These are phyloP conservation scores for Schizosaccharomyces versatilis DNA, from an alignment of 1,139 yeast species.

Conservation along the genomic window DNA sequence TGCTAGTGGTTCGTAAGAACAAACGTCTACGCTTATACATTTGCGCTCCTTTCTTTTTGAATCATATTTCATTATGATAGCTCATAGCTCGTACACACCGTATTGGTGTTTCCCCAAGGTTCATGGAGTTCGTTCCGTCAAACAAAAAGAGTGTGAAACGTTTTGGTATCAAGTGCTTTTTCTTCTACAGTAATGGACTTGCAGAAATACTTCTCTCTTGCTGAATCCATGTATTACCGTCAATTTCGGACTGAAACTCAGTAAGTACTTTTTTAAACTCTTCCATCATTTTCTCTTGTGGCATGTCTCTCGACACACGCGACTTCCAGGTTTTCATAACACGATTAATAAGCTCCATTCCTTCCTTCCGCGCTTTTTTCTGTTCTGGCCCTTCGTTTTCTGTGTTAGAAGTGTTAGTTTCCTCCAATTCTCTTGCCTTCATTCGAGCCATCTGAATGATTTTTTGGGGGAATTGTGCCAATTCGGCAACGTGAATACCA, in stretches of 20 bases:
- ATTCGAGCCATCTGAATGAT: conserved; percentile 87
- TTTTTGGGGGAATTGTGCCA: conserved; percentile 74
- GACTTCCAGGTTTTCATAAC: conserved; percentile 40
- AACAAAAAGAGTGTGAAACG: no score
- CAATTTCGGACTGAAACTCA: conserved; percentile 1
- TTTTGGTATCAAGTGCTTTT: no score
- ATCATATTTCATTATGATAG: no score
- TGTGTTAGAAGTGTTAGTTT: conserved; percentile 24
- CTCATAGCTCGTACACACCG: no score
- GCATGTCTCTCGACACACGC: conserved; percentile 25
- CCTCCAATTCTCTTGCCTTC: conserved; percentile 72
- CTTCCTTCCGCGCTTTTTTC: conserved; percentile 13
- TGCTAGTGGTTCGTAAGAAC: background rate
- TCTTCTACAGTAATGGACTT: no score
- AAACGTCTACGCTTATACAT: background rate
- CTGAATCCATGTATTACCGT: conserved; percentile 3
- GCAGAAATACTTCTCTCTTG: background rate
- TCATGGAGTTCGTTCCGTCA: no score
- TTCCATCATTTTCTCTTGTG: conserved; percentile 23
- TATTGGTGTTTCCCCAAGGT: no score
- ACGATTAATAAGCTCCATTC: conserved; percentile 33
- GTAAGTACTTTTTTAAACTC: conserved; percentile 8
- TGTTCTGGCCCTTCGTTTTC: conserved; percentile 12
- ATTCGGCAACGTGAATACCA: conserved; percentile 93
- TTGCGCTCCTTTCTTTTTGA: no score